These are phyloP conservation scores for Fusarium zealandicum DNA, from an alignment of 2,329 filamentous ascomycete genomes.

Conservation along the genomic window DNA sequence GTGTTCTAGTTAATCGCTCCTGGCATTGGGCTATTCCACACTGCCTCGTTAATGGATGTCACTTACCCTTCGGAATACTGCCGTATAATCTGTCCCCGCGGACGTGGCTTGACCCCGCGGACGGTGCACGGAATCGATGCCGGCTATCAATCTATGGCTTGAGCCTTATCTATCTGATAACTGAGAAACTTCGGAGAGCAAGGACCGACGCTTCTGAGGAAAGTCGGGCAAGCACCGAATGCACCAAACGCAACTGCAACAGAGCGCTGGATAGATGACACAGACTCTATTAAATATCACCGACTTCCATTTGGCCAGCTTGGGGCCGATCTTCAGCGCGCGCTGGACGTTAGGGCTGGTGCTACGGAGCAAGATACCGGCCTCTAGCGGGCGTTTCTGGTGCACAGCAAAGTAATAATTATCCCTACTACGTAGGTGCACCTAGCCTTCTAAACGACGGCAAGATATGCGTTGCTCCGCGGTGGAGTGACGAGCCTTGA, in stretches of 20 bases:
- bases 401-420: background rate
- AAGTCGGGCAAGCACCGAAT: slow-evolving; percentile 13
- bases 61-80: background rate
- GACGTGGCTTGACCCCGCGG: background rate
- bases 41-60: background rate
- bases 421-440: too few species aligned
- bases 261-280: background rate
- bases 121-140: background rate
- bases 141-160: slow-evolving; percentile 28
- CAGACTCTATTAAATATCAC: slow-evolving; percentile 25
- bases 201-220: slow-evolving; percentile 14
- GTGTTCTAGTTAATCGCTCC: background rate
- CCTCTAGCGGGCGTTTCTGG: background rate
- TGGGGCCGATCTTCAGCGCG: slow-evolving; percentile 15
- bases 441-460: slow-evolving; percentile 1
- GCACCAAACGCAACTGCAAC: background rate
- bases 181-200: background rate
- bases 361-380: slow-evolving; percentile 21
- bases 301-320: slow-evolving; percentile 29
- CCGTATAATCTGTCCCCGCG: slow-evolving; percentile 1
- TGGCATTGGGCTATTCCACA: background rate
- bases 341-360: slow-evolving; percentile 6
- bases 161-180: slow-evolving; percentile 28
- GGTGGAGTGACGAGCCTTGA: background rate
- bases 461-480: slow-evolving; percentile 9